Percentiles rank a stretch among this genome's conserved stretches.
Conservation (phyloP, 495 filamentous ascomycete genomes). For the Saxispiralis lemnorum region DNA sequence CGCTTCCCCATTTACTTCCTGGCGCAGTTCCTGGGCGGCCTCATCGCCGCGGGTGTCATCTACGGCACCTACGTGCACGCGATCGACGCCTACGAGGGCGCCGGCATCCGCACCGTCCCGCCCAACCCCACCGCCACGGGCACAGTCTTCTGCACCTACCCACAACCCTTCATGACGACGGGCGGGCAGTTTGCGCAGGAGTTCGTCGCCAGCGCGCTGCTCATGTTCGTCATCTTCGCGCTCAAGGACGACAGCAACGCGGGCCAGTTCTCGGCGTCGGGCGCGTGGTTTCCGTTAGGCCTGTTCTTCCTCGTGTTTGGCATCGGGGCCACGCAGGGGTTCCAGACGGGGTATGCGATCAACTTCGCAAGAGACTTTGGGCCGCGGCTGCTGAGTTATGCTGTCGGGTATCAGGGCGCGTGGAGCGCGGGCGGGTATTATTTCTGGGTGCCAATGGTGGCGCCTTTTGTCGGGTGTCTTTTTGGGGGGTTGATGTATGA, state of each 20-base stretch:
- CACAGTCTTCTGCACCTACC: conserved; percentile 50
- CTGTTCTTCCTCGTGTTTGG: conserved; percentile 52
- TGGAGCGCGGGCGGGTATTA: conserved; percentile 44
- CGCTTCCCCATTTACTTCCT: conserved; percentile 20
- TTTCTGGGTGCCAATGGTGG: conserved; percentile 22
- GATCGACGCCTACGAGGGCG: conserved; percentile 9
- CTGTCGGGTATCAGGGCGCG: conserved; percentile 45
- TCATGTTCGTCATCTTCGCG: conserved; percentile 53
- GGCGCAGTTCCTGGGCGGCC: conserved; percentile 21
- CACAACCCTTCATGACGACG: conserved; percentile 38
- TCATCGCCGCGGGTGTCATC: conserved; percentile 19
- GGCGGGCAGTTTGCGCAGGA: conserved; percentile 37
- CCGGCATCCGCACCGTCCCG: conserved; percentile 34
- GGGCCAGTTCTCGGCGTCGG: conserved; percentile 11
- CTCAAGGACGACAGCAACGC: conserved; percentile 36
- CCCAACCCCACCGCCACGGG: conserved; percentile 35
- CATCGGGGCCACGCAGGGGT: conserved; percentile 49
- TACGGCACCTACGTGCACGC: conserved; percentile 21
- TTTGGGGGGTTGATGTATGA: conserved; percentile 19
- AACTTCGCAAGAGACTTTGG: conserved; percentile 53
- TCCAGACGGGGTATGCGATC: conserved; percentile 53
- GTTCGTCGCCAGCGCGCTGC: conserved; percentile 40
- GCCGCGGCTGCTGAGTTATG: conserved; percentile 40
- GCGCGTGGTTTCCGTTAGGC: conserved; percentile 24
- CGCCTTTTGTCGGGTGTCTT: conserved; percentile 15